Evolutionary conservation across 176 grass and related monocot species (phyloP).

Genomic region (Avena insularis): DNA sequence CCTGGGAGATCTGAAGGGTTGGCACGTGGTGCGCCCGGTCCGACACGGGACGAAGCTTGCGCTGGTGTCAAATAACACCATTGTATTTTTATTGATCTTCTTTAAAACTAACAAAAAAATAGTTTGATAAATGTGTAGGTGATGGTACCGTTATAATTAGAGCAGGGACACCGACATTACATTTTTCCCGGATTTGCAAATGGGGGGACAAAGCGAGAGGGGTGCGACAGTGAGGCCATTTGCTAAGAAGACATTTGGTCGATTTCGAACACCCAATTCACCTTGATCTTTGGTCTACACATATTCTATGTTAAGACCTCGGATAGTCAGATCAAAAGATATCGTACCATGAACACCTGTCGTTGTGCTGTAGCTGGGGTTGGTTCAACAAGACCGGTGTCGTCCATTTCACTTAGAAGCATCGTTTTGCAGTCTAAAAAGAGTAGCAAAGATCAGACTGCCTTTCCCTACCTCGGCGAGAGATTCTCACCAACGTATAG

Average conservation of each 20-base stretch:
- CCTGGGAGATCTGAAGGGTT: background rate
- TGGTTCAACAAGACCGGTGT: background rate
- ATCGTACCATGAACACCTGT: background rate
- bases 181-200: too few species aligned
- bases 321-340: background rate
- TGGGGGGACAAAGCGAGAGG: too few species aligned
- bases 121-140: too few species aligned
- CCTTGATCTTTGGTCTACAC: background rate
- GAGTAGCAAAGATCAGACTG: background rate
- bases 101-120: too few species aligned
- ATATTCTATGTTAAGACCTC: background rate
- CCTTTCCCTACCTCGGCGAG: slow-evolving; percentile 6
- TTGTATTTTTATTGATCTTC: too few species aligned
- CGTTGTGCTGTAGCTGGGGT: background rate
- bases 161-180: too few species aligned
- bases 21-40: background rate
- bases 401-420: slow-evolving; percentile 13
- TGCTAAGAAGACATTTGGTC: background rate
- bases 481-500: background rate
- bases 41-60: too few species aligned
- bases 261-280: background rate
- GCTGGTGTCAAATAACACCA: too few species aligned
- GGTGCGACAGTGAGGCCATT: background rate
- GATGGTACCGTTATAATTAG: too few species aligned
- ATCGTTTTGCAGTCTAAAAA: slow-evolving; percentile 24